These are phyloP conservation scores for Panicum virgatum DNA, from an alignment of 202 grass and related monocot species.

Conservation along the genomic window DNA sequence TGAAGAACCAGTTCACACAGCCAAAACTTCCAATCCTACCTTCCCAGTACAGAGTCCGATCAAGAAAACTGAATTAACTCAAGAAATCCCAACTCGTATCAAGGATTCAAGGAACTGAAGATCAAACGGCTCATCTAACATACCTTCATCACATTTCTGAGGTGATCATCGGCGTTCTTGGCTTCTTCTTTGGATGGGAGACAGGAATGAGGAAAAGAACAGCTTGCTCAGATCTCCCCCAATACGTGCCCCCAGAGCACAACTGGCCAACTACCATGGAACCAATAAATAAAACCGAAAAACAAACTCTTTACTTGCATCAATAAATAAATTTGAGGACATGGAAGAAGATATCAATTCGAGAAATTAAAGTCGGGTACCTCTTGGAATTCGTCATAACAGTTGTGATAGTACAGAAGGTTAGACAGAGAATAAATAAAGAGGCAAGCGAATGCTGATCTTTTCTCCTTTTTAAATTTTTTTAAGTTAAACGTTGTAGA, in stretches of 20 bases:
- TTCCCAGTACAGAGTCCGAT: neutral
- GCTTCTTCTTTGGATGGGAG: neutral
- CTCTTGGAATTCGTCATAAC: conserved; percentile 22
- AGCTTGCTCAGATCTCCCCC: conserved; percentile 27
- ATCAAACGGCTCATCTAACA: neutral
- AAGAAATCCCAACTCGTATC: neutral
- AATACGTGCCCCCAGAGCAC: conserved; percentile 21
- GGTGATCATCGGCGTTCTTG: neutral
- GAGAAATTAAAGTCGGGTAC: conserved; percentile 19
- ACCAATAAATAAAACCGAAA: conserved; percentile 43
- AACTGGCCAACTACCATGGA: conserved; percentile 46
- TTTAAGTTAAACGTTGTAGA: neutral
- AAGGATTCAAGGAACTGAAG: neutral
- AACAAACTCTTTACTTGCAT: conserved; percentile 11
- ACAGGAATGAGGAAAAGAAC: conserved; percentile 27
- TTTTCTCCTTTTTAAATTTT: neutral
- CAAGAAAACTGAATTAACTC: neutral
- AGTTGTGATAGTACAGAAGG: conserved; percentile 27
- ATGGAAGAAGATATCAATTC: conserved; percentile 11
- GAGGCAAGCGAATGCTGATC: conserved; percentile 9
- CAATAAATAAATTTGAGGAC: conserved; percentile 24
- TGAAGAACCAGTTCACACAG: neutral
- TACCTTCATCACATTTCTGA: conserved; percentile 37
- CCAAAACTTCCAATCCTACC: neutral
- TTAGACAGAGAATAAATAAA: neutral